A percentile compares a stretch with the other conserved stretches of the same genome.
Evolutionary conservation across 371 early-diverging fungal genomes (phyloP).

Genomic region (Umbelopsis sp.): DNA sequence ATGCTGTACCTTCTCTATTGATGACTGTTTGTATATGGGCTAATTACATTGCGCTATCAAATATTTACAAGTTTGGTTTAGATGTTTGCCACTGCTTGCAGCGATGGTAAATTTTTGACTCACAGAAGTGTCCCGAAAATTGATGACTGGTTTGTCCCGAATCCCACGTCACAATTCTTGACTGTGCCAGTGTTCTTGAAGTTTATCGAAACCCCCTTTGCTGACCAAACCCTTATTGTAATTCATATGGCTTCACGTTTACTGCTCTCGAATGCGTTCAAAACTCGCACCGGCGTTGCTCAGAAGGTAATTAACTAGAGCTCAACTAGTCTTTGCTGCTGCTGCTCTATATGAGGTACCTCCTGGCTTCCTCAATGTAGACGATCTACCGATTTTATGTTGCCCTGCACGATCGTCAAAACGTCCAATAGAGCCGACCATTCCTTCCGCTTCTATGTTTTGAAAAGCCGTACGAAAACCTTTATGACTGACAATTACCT

Average conservation of each 20-base stretch:
- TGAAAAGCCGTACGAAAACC: too few species aligned
- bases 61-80: too few species aligned
- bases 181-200: too few species aligned
- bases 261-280: slow-evolving; percentile 18
- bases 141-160: background rate
- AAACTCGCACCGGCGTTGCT: slow-evolving; percentile 8
- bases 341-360: background rate
- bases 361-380: background rate
- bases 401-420: too few species aligned
- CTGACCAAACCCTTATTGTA: background rate
- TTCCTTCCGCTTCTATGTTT: background rate
- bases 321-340: too few species aligned
- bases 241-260: slow-evolving; percentile 8
- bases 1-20: too few species aligned
- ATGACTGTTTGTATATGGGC: too few species aligned
- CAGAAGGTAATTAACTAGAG: slow-evolving; percentile 14
- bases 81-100: too few species aligned
- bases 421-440: background rate
- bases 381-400: background rate
- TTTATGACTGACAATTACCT: background rate
- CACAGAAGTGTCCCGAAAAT: too few species aligned
- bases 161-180: slow-evolving; percentile 13
- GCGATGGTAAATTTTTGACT: too few species aligned
- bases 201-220: too few species aligned
- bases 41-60: too few species aligned